These are phyloP conservation scores for Globisporangium cederbergense DNA, from an alignment of 352 stramenopile genomes.

Conservation along the genomic window DNA sequence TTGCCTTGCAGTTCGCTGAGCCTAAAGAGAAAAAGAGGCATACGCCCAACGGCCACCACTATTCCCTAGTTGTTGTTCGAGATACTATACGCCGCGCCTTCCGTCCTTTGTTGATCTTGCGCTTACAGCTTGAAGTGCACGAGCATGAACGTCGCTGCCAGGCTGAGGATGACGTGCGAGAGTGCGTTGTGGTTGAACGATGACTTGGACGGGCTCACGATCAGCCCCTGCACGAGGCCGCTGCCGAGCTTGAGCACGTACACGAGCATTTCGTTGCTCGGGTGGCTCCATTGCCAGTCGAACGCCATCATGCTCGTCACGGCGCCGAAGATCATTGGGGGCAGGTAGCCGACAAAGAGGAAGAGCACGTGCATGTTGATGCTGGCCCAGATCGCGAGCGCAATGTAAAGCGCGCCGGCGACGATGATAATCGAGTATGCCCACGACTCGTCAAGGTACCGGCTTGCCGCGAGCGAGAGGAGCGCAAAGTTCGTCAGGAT, in stretches of 20 bases:
- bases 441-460: slow-evolving; percentile 72
- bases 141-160: slow-evolving; percentile 82
- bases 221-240: slow-evolving; percentile 76
- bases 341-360: slow-evolving; percentile 78
- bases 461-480: slow-evolving; percentile 68
- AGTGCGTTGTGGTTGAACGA: slow-evolving; percentile 89
- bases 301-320: slow-evolving; percentile 73
- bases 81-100: slow-evolving; percentile 9
- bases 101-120: background rate
- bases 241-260: slow-evolving; percentile 77
- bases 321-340: slow-evolving; percentile 77
- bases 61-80: slow-evolving; percentile 8
- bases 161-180: slow-evolving; percentile 80
- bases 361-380: slow-evolving; percentile 84
- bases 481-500: slow-evolving; percentile 86
- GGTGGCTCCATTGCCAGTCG: slow-evolving; percentile 76
- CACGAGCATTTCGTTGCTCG: slow-evolving; percentile 79
- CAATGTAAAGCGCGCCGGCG: slow-evolving; percentile 62
- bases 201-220: slow-evolving; percentile 76
- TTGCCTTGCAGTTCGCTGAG: background rate
- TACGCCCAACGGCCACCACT: background rate
- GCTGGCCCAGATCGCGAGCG: slow-evolving; percentile 71
- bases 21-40: background rate
- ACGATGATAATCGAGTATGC: slow-evolving; percentile 71
- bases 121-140: slow-evolving; percentile 74